Evolutionary conservation across 139 green algal species (phyloP).

Genomic region (Ettlia oleoabundans): DNA sequence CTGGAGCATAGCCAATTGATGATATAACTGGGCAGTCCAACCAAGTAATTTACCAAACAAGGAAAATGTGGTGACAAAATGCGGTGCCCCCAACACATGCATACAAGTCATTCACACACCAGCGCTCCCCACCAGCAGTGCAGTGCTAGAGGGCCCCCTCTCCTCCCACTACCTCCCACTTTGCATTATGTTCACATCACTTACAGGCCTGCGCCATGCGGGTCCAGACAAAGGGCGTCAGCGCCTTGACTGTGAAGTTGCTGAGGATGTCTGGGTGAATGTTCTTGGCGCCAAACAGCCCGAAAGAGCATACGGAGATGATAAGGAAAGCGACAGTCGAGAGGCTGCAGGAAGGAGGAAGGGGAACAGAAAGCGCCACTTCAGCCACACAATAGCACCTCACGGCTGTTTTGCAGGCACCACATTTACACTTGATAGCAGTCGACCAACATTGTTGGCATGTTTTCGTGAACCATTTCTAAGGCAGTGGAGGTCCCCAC

Average conservation of each 20-base stretch:
- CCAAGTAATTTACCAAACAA: no score
- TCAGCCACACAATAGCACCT: neutral
- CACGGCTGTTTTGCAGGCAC: neutral
- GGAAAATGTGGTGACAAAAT: no score
- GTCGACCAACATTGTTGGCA: neutral
- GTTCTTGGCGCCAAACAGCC: constrained; percentile 21
- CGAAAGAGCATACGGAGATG: constrained; percentile 44
- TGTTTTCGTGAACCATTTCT: neutral
- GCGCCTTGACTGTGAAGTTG: constrained; percentile 41
- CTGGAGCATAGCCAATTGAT: no score
- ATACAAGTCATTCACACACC: neutral
- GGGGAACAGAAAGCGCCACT: neutral
- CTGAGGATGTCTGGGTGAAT: constrained; percentile 27
- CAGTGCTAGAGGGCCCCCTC: neutral
- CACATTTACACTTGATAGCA: neutral
- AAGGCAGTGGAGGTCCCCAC: neutral
- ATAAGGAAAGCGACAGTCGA: constrained; percentile 21
- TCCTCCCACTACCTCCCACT: no score
- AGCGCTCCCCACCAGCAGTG: neutral
- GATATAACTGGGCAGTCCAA: no score
- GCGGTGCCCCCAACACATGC: neutral
- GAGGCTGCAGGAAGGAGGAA: neutral
- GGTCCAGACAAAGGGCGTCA: constrained; percentile 21
- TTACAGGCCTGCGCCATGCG: constrained; percentile 36
- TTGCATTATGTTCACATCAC: neutral